These are phyloP conservation scores for Bauhinia variegata DNA, from an alignment of 306 rosid genomes.

Conservation along the genomic window DNA sequence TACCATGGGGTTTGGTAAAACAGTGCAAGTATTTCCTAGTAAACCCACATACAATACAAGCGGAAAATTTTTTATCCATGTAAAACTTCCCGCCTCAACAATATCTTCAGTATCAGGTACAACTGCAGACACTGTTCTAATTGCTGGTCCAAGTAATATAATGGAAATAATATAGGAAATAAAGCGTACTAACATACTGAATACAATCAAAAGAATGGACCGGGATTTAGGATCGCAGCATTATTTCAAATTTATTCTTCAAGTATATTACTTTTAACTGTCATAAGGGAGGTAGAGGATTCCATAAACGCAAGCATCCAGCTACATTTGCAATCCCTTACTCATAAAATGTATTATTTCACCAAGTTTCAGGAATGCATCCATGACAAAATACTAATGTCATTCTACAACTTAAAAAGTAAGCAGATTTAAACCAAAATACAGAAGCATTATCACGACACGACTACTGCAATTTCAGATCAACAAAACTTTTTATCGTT, in stretches of 20 bases:
- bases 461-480: not conserved
- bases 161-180: not conserved
- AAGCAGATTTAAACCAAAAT: constrained; percentile 18
- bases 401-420: too few relatives aligned
- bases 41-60: constrained; percentile 5
- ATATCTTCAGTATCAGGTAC: not conserved
- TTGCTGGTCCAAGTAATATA: not conserved
- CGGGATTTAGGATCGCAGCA: not conserved
- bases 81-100: not conserved
- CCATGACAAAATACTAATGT: too few relatives aligned
- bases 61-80: not conserved
- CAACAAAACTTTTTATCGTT: not conserved
- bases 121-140: not conserved
- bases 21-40: not conserved
- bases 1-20: constrained; percentile 3
- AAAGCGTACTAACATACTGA: constrained; percentile 1
- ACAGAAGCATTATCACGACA: not conserved
- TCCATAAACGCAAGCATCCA: too few relatives aligned
- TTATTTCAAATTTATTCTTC: too few relatives aligned
- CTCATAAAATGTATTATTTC: too few relatives aligned
- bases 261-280: too few relatives aligned
- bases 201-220: not conserved
- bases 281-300: too few relatives aligned
- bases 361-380: too few relatives aligned
- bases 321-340: too few relatives aligned